Percentiles rank a stretch among this genome's conserved stretches.
phyloP scores from a whole-genome alignment of 768 basidiomycete genomes.

The Xerocomus potaroensis region DNA sequence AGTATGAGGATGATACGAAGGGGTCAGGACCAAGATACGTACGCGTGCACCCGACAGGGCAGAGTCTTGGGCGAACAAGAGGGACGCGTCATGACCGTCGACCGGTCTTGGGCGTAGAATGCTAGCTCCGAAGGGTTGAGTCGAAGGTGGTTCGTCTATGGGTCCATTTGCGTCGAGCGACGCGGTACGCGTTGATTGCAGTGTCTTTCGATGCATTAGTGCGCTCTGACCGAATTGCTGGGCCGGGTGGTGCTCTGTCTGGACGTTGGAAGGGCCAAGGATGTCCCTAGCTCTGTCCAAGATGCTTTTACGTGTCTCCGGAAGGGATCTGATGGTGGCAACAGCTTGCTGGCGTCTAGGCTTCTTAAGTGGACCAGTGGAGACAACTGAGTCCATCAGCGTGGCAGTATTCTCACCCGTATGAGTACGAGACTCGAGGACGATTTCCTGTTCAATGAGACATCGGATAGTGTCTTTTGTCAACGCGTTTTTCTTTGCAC shows the following conservation, averaged over 20 bases:
- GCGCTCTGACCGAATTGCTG: constrained; percentile 34
- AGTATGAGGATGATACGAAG: background rate
- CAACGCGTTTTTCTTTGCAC: constrained; percentile 58
- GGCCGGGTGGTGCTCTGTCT: constrained; percentile 15
- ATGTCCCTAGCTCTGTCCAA: constrained; percentile 36
- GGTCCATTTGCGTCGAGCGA: background rate
- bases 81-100: background rate
- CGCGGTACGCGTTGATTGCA: background rate
- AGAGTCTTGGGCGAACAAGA: constrained; percentile 21
- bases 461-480: constrained; percentile 50
- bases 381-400: constrained; percentile 51
- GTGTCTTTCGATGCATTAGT: constrained; percentile 17
- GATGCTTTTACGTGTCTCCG: constrained; percentile 43
- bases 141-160: constrained; percentile 22
- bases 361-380: constrained; percentile 45
- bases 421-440: constrained; percentile 1
- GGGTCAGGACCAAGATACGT: constrained; percentile 1
- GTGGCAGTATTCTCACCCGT: constrained; percentile 32
- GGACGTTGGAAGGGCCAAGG: constrained; percentile 18
- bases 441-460: constrained; percentile 50
- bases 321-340: constrained; percentile 44
- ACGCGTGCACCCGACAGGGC: constrained; percentile 5
- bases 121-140: constrained; percentile 41
- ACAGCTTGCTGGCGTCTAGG: constrained; percentile 33
- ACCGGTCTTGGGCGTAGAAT: constrained; percentile 21